Evolutionary conservation across 73 alveolate genomes (phyloP).

Genomic region (Breviolum minutum): DNA sequence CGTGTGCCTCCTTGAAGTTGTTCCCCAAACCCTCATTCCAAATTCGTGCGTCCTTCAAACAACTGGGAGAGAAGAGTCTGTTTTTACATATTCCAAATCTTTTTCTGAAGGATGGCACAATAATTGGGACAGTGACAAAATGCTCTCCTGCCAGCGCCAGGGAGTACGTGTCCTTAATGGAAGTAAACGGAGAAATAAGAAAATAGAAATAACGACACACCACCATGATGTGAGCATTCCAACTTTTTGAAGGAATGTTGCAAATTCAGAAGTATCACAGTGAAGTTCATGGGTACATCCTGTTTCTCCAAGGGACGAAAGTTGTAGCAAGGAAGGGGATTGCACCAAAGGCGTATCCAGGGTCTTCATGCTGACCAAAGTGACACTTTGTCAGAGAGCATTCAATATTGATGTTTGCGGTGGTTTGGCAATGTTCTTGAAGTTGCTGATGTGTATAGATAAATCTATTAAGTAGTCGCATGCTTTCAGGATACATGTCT

Average conservation of each 20-base stretch:
- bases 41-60: neutral
- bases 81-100: neutral
- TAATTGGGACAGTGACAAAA: neutral
- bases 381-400: neutral
- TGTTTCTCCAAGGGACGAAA: conserved; percentile 20
- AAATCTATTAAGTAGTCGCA: too few relatives aligned
- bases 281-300: neutral
- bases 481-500: too few relatives aligned
- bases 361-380: conserved; percentile 14
- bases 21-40: conserved; percentile 5
- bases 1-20: neutral
- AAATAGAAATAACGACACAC: neutral
- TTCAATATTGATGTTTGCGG: neutral
- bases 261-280: neutral
- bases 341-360: neutral
- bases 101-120: neutral
- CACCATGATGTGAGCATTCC: neutral
- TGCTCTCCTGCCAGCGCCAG: neutral
- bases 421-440: neutral
- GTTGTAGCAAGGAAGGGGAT: conserved; percentile 48
- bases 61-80: neutral
- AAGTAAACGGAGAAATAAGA: neutral
- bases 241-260: neutral
- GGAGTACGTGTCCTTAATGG: conserved; percentile 13
- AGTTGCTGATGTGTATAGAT: too few relatives aligned